phyloP scores from a whole-genome alignment of 1,284 basidiomycete genomes.

The Puccinia hordei region DNA sequence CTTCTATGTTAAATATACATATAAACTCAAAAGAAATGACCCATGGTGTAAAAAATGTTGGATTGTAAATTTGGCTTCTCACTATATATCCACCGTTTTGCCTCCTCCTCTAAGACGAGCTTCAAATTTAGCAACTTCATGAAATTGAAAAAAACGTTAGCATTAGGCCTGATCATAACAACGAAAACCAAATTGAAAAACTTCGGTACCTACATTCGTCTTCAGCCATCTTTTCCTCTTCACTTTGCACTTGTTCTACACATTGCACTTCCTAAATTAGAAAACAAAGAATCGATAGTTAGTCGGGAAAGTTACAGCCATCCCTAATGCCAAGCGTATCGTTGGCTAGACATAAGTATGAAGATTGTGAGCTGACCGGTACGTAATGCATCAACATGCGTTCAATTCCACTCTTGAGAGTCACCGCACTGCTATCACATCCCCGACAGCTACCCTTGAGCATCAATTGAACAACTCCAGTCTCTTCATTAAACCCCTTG shows the following conservation, averaged over 20 bases:
- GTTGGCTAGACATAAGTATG: not conserved
- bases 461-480: conserved; percentile 46
- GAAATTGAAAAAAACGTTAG: not conserved
- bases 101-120: conserved; percentile 34
- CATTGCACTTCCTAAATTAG: conserved; percentile 38
- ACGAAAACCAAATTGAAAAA: not conserved
- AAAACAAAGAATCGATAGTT: not conserved
- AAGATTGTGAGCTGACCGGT: conserved; percentile 28
- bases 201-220: conserved; percentile 42
- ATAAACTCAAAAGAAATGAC: not conserved
- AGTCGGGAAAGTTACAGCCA: not conserved
- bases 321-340: not conserved
- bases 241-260: conserved; percentile 47
- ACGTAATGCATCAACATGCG: conserved; percentile 48
- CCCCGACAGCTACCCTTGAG: conserved; percentile 47
- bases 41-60: not conserved
- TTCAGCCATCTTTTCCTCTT: conserved; percentile 45
- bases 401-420: conserved; percentile 46
- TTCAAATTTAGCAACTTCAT: conserved; percentile 46
- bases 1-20: not conserved
- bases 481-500: conserved; percentile 61
- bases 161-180: not conserved
- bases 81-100: conserved; percentile 27
- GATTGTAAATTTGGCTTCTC: not conserved
- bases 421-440: conserved; percentile 47